Conservation (phyloP, 257 asterid species). For the Nicotiana obtusifolia region DNA sequence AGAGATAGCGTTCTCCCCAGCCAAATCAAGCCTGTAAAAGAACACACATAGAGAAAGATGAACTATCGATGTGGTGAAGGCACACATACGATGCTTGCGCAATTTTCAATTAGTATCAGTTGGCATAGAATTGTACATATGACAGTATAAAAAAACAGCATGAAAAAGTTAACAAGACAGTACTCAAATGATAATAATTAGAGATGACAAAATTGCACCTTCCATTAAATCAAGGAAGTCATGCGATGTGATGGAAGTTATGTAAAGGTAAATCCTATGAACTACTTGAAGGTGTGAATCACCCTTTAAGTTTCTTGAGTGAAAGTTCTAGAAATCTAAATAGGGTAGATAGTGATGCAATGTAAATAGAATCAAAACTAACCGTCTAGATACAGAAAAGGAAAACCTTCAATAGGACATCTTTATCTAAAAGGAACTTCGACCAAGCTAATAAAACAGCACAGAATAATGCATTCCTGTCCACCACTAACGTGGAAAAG, state of each 20-base stretch:
- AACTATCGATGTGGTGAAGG: background rate
- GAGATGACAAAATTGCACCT: background rate
- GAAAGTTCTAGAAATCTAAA: background rate
- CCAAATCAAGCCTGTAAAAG: constrained; percentile 52
- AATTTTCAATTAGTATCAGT: background rate
- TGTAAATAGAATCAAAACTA: background rate
- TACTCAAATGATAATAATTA: background rate
- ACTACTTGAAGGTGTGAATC: background rate
- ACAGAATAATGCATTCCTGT: background rate
- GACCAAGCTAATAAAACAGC: background rate
- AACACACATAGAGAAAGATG: background rate
- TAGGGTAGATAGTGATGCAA: background rate
- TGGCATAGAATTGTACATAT: background rate
- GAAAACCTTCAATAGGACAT: background rate
- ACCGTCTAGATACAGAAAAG: background rate
- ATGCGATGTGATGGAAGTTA: background rate
- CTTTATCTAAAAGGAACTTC: background rate
- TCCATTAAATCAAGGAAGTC: background rate
- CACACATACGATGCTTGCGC: background rate
- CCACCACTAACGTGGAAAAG: background rate
- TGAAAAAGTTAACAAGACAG: background rate
- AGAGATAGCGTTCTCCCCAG: constrained; percentile 43
- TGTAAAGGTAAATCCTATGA: background rate
- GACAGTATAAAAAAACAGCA: background rate
- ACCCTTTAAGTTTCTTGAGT: background rate